Percentiles rank a stretch among this genome's conserved stretches.
Evolutionary conservation across 192 early-diverging fungal genomes (phyloP).

Genomic region (Coemansia sp.): DNA sequence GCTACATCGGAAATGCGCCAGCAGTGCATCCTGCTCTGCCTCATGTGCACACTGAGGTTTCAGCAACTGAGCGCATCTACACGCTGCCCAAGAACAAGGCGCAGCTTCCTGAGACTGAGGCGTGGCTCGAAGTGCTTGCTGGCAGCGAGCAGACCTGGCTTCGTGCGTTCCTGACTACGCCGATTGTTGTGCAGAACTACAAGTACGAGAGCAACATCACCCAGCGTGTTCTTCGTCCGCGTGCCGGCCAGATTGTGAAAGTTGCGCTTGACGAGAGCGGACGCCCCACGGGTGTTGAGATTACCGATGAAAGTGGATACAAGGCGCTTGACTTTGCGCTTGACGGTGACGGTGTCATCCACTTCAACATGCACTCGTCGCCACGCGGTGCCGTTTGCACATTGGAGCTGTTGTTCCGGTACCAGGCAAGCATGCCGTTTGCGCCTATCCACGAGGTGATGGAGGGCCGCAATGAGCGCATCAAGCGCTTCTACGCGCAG

Average conservation of each 20-base stretch:
- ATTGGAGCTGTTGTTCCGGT: conserved; percentile 79
- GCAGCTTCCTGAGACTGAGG: conserved; percentile 18
- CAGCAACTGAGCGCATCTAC: conserved; percentile 22
- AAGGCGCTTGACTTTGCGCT: conserved; percentile 62
- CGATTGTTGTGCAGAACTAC: conserved; percentile 78
- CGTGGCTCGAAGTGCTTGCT: conserved; percentile 62
- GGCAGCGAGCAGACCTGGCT: conserved; percentile 80
- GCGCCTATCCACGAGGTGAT: conserved; percentile 75
- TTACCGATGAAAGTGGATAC: conserved; percentile 61
- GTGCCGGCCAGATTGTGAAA: conserved; percentile 57
- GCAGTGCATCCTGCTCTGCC: conserved; percentile 16
- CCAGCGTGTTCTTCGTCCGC: conserved; percentile 65
- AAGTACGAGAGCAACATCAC: conserved; percentile 66
- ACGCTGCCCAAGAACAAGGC: conserved; percentile 17
- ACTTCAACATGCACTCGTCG: conserved; percentile 61
- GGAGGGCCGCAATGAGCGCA: conserved; percentile 70
- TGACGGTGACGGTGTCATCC: conserved; percentile 53
- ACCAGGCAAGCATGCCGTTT: conserved; percentile 74
- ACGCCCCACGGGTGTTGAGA: conserved; percentile 51
- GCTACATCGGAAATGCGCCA: conserved; percentile 64
- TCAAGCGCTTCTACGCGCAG: conserved; percentile 61
- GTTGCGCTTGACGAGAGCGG: conserved; percentile 45
- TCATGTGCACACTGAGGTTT: conserved; percentile 16
- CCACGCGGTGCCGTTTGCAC: conserved; percentile 62
- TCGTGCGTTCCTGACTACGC: conserved; percentile 76